phyloP scores from a whole-genome alignment of 1,284 basidiomycete genomes.

The Melampsora abietis-canadensis region DNA sequence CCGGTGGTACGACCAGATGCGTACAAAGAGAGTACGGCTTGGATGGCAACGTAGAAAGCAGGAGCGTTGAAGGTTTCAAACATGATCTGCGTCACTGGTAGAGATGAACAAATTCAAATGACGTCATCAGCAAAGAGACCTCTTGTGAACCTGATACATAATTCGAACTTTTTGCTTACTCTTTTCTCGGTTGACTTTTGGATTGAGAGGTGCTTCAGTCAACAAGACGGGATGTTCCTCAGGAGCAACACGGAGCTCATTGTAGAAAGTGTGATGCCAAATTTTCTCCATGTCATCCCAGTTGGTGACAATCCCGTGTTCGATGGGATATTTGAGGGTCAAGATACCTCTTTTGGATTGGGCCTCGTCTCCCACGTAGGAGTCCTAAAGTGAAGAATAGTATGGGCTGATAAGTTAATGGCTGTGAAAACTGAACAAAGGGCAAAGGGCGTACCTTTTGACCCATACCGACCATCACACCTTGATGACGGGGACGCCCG shows the following conservation, averaged over 20 bases:
- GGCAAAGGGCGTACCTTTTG: slow-evolving; percentile 49
- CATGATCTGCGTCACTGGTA: slow-evolving; percentile 74
- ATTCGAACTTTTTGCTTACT: slow-evolving; percentile 57
- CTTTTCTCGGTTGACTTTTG: slow-evolving; percentile 91
- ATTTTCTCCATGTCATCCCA: slow-evolving; percentile 97
- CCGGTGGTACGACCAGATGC: slow-evolving; percentile 87
- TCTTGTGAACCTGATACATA: neutral
- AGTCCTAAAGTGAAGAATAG: slow-evolving; percentile 56
- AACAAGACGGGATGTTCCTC: slow-evolving; percentile 91
- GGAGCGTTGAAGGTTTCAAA: slow-evolving; percentile 94
- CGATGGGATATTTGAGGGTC: slow-evolving; percentile 69
- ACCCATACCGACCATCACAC: slow-evolving; percentile 72
- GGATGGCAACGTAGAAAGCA: slow-evolving; percentile 88
- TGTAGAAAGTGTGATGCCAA: slow-evolving; percentile 66
- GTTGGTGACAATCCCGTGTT: slow-evolving; percentile 79
- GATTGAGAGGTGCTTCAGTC: slow-evolving; percentile 92
- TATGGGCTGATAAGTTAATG: neutral
- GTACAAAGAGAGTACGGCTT: slow-evolving; percentile 87
- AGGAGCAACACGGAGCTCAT: slow-evolving; percentile 58
- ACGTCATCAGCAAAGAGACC: neutral
- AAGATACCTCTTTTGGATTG: slow-evolving; percentile 94
- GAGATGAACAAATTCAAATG: neutral
- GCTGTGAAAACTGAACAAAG: neutral
- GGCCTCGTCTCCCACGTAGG: slow-evolving; percentile 68
- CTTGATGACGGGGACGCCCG: slow-evolving; percentile 84